Evolutionary conservation across 1,284 basidiomycete genomes (phyloP), one percentile per base, ranked within the genome.

Genomic region (Coniferiporia weirii): DNA sequence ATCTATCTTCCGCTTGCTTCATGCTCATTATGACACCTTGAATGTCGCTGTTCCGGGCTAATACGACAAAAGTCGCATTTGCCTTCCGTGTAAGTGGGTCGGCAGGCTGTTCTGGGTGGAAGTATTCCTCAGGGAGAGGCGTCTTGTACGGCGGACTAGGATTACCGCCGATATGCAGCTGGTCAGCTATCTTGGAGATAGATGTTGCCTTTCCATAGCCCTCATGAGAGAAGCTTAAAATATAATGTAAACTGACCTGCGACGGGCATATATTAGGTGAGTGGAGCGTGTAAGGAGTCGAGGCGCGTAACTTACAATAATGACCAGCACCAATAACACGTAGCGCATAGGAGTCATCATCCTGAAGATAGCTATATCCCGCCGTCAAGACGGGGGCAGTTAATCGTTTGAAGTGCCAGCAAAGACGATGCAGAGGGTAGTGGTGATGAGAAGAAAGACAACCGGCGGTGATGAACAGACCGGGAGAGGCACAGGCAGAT

Each of bases 1-100:
- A 90, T 44, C 87, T 79, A 67, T 91, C 87, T 71, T 91, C 89
- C 71, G 88, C 79, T 70, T 90, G 87, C 70, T 87, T 88, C 75
- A 91, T 79, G 69, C 87, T 91, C 63, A 71, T 79, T 57, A 89
- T 73, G 62, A 93, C 82, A 1, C 85, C 85, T 64, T 80, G 75
- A 52, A 95, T 72, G 70, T 96, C 94, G 48, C 81, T 76, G 69
- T 95, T 95, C 35, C 93, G 81, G 13, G 91, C 91, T 74, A 96
- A 81, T 60, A 95, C 80, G 44, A 95, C 91, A 67, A 95, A 91
- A 2, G 83, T 85, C 20, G 93, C 93, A 69, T 93, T 94, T 4
- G 91, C 93, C 68, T 82, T 88, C 54, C 83, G 76, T 15, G 72
- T 74, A 34, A 73, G 74, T 0, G 71, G 70, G 43, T 71, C 66